Evolutionary conservation across 1,284 basidiomycete genomes (phyloP), one percentile per base, ranked within the genome.

Genomic region (Phellinidium pouzarii): DNA sequence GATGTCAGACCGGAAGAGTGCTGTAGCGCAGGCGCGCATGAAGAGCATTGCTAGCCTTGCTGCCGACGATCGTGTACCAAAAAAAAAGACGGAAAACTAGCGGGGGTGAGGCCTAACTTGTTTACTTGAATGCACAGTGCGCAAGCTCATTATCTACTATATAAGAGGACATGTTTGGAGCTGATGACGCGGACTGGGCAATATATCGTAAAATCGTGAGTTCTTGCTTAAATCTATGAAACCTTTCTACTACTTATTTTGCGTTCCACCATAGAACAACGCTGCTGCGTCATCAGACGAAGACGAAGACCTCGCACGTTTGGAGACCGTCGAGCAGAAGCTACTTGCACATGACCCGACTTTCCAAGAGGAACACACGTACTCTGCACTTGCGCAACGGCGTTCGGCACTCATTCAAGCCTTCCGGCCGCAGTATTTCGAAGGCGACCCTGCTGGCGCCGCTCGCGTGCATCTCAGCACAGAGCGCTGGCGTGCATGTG

Each of bases 1-100:
- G 44, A 71, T 99, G 44, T 85, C 80, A 14, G 94, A 94, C 65
- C 72, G 96, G 41, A 99, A 99, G 71, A 95, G 91, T 59, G 88
- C 94, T 2, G 94, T 92, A 3, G 87, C 94, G 0, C 96, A 99
- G 69, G 92, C 91, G 45, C 74, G 95, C 58, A 99, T 99, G 95
- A 97, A 98, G 72, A 93, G 80, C 58, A 97, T 99, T 44, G 93
- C 96, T 0, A 87, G 82, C 37, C 73, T 99, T 19, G 96, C 95
- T 0, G 85, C 84, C 4, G 91, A 94, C 55, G 87, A 90, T 49
- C 77, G 85, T 3, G 76, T 84, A 11, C 73, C 80, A 1, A 87
- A 89, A 71, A n/a, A 90, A 91, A 71, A 83, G 87, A 68, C 80
- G 88, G 58, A 88, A 90, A 68, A 79, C 75, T 14, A 82, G 80